Evolutionary conservation across 1,284 basidiomycete genomes (phyloP).

Genomic region (Trichosporon inkin): DNA sequence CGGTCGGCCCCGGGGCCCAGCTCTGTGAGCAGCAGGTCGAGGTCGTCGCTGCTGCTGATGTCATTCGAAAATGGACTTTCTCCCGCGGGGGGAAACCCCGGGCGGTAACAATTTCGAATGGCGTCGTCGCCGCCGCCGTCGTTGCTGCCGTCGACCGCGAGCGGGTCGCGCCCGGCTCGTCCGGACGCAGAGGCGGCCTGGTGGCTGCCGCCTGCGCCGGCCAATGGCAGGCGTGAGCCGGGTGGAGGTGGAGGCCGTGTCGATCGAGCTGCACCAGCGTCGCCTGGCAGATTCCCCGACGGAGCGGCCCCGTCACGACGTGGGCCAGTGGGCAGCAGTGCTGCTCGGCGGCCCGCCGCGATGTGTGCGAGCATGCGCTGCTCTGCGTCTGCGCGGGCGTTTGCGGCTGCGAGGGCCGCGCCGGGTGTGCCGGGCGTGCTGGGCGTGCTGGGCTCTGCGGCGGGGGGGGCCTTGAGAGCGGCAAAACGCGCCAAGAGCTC

Average conservation of each 20-base stretch:
- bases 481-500: slow-evolving; percentile 15
- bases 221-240: background rate
- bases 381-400: background rate
- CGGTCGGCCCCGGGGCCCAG: slow-evolving; percentile 1
- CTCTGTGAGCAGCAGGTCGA: background rate
- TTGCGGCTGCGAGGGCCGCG: background rate
- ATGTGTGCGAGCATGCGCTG: background rate
- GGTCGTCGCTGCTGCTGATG: background rate
- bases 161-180: background rate
- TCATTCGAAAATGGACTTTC: slow-evolving; percentile 7
- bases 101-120: background rate
- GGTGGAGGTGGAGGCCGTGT: slow-evolving; percentile 6
- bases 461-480: slow-evolving; percentile 10
- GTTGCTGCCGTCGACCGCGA: slow-evolving; percentile 13
- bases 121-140: slow-evolving; percentile 17
- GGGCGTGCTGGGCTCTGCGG: no score
- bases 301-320: background rate
- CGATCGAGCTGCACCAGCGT: background rate
- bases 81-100: background rate
- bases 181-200: slow-evolving; percentile 4
- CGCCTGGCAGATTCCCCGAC: slow-evolving; percentile 6
- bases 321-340: no score
- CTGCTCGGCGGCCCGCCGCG: background rate
- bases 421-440: background rate
- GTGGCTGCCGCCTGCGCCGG: background rate